Evolutionary conservation across 805 yeast genomes (phyloP).

Genomic region (Starmera caribaea): DNA sequence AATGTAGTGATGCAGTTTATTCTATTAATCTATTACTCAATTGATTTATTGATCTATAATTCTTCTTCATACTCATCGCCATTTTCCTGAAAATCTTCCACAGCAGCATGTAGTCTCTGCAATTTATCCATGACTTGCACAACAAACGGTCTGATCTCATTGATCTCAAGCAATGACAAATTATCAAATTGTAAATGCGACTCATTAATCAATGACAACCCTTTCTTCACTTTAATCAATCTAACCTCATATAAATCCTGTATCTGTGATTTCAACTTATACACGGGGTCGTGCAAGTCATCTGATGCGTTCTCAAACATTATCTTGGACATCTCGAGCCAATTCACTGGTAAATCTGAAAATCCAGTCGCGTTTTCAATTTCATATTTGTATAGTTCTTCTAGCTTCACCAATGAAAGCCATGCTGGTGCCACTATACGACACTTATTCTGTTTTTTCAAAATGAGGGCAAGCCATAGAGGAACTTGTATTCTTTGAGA

Average conservation of each 20-base stretch:
- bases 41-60: background rate
- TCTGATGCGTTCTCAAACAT: conserved; percentile 62
- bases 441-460: conserved; percentile 81
- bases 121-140: conserved; percentile 73
- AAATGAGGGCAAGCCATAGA: conserved; percentile 76
- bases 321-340: conserved; percentile 76
- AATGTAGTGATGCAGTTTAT: no score
- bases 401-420: conserved; percentile 51
- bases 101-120: conserved; percentile 39
- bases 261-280: conserved; percentile 55
- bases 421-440: conserved; percentile 80
- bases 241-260: conserved; percentile 85
- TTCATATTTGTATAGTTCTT: conserved; percentile 58
- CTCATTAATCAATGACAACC: conserved; percentile 70
- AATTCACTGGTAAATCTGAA: conserved; percentile 70
- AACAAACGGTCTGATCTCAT: conserved; percentile 79
- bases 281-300: conserved; percentile 67
- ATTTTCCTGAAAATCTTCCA: conserved; percentile 5
- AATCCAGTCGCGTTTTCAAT: conserved; percentile 46
- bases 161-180: conserved; percentile 73
- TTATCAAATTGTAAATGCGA: conserved; percentile 78
- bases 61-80: conserved; percentile 3
- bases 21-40: no score
- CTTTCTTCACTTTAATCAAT: conserved; percentile 70
- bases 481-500: conserved; percentile 66